phyloP scores from a whole-genome alignment of 148 eudicot species.

The Amaranthus cruentus region DNA sequence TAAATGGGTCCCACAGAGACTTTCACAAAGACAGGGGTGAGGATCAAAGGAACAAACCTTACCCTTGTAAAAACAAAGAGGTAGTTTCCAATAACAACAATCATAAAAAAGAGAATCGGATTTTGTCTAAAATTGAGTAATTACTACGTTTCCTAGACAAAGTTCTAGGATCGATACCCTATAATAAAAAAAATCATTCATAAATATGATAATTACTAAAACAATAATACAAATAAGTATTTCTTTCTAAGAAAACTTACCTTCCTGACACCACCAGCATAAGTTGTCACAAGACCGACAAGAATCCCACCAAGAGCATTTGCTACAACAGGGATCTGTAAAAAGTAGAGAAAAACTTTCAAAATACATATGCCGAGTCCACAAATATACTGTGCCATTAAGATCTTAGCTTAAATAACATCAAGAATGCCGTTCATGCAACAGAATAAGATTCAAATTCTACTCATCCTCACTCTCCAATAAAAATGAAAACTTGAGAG shows the following conservation, averaged over 20 bases:
- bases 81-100: too few species aligned
- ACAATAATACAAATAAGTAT: not conserved
- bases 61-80: too few species aligned
- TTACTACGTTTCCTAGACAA: too few species aligned
- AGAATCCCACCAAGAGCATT: constrained; percentile 98
- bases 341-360: constrained; percentile 1
- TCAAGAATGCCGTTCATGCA: not conserved
- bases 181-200: too few species aligned
- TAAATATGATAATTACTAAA: too few species aligned
- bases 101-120: too few species aligned
- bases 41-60: too few species aligned
- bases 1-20: too few species aligned
- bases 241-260: constrained; percentile 32
- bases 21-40: too few species aligned
- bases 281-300: constrained; percentile 88
- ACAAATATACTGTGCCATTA: not conserved
- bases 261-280: constrained; percentile 97
- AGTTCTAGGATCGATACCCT: too few species aligned
- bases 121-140: too few species aligned
- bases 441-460: not conserved
- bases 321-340: constrained; percentile 74
- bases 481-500: not conserved
- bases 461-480: not conserved
- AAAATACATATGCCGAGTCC: not conserved
- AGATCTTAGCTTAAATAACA: not conserved